These are phyloP conservation scores for Jackrogersella multiformis DNA, from an alignment of 495 filamentous ascomycete genomes.

Conservation along the genomic window DNA sequence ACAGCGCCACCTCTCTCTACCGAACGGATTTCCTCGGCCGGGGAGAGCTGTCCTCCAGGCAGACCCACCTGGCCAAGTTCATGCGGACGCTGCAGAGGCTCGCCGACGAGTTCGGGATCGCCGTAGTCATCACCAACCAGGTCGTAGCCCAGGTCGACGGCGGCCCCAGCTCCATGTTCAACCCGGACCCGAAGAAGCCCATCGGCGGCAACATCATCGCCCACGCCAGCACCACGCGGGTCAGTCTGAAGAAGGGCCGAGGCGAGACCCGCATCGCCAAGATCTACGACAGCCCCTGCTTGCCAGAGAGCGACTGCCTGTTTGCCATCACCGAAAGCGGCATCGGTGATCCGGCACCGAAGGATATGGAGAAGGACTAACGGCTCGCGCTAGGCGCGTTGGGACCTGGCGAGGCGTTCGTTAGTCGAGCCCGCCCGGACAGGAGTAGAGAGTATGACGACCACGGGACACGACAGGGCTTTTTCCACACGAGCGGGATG, in stretches of 20 bases:
- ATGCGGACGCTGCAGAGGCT: constrained; percentile 93
- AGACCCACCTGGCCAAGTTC: constrained; percentile 96
- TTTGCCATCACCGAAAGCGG: constrained; percentile 98
- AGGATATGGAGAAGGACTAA: constrained; percentile 84
- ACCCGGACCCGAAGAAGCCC: constrained; percentile 98
- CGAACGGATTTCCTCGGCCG: constrained; percentile 95
- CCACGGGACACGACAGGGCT: constrained; percentile 30
- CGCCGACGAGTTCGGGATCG: constrained; percentile 97
- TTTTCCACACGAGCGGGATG: constrained; percentile 23
- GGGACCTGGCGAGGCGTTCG: not conserved
- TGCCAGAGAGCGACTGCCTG: constrained; percentile 94
- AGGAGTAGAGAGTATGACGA: constrained; percentile 7
- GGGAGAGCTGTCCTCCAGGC: constrained; percentile 88
- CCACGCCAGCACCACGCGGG: constrained; percentile 88
- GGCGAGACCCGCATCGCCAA: constrained; percentile 97
- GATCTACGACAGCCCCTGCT: constrained; percentile 97
- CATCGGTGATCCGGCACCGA: constrained; percentile 93
- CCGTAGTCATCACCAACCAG: constrained; percentile 98
- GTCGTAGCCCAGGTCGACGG: constrained; percentile 98
- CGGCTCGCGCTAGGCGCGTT: constrained; percentile 9
- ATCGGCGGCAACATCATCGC: constrained; percentile 99
- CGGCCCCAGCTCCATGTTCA: constrained; percentile 95
- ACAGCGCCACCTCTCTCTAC: constrained; percentile 93
- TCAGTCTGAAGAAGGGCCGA: constrained; percentile 93
- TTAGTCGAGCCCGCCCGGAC: not conserved